Evolutionary conservation across 768 basidiomycete species (phyloP).

Genomic region (Hypholoma fasciculare): DNA sequence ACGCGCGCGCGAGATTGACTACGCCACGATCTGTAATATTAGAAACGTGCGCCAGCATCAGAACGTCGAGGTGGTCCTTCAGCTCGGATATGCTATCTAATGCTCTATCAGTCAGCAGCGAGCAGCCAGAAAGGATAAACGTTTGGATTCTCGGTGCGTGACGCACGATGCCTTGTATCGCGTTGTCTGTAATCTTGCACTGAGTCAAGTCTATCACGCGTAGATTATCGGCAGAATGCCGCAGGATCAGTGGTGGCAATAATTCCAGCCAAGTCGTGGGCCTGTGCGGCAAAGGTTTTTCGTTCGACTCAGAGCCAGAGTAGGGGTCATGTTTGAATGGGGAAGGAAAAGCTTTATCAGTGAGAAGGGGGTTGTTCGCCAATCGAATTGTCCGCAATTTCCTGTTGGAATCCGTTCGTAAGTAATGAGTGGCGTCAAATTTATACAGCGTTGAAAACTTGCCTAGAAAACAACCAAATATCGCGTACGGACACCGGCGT

Average conservation of each 20-base stretch:
- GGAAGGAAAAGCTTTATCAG: conserved; percentile 79
- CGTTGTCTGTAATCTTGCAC: conserved; percentile 76
- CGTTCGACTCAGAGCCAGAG: conserved; percentile 18
- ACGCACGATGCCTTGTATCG: conserved; percentile 69
- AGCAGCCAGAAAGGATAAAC: conserved; percentile 78
- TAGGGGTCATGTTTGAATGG: conserved; percentile 28
- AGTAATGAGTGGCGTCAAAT: not conserved
- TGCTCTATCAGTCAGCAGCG: conserved; percentile 67
- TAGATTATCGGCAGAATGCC: conserved; percentile 69
- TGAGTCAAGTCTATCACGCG: conserved; percentile 78
- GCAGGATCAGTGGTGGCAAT: conserved; percentile 63
- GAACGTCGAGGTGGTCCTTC: conserved; percentile 72
- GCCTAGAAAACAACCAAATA: conserved; percentile 77
- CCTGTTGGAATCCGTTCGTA: conserved; percentile 30
- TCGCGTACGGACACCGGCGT: conserved; percentile 73
- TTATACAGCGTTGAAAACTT: conserved; percentile 17
- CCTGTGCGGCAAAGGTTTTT: conserved; percentile 56
- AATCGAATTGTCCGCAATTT: conserved; percentile 76
- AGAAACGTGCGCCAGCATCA: conserved; percentile 78
- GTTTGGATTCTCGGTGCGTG: conserved; percentile 79
- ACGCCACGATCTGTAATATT: conserved; percentile 81
- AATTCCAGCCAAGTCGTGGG: conserved; percentile 62
- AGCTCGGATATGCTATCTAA: conserved; percentile 70
- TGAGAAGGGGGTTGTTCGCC: conserved; percentile 73
- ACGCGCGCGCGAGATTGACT: conserved; percentile 65